These are phyloP conservation scores for Trametes sanguinea DNA, from an alignment of 768 basidiomycete genomes.

Conservation along the genomic window DNA sequence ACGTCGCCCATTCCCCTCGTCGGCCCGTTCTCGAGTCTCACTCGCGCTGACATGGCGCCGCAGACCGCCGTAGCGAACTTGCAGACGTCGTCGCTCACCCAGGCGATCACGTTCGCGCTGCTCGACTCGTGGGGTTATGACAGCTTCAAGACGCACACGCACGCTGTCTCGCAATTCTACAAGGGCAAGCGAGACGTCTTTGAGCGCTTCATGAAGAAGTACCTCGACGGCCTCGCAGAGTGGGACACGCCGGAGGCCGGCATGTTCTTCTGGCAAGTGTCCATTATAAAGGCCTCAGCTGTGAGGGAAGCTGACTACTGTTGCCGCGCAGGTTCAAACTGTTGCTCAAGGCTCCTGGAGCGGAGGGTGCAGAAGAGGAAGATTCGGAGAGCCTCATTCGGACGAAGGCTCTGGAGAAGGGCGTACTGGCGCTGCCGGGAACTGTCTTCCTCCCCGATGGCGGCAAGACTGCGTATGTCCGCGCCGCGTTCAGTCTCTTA, in stretches of 20 bases:
- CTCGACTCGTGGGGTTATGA: slow-evolving; percentile 77
- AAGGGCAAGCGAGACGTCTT: slow-evolving; percentile 75
- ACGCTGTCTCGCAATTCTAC: slow-evolving; percentile 71
- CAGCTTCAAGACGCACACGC: slow-evolving; percentile 72
- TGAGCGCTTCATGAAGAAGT: slow-evolving; percentile 69
- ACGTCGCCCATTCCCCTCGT: slow-evolving; percentile 37
- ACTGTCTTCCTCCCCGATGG: slow-evolving; percentile 80
- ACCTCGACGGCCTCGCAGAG: slow-evolving; percentile 76
- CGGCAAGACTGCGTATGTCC: slow-evolving; percentile 72
- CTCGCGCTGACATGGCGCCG: neutral
- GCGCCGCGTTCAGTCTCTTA: slow-evolving; percentile 80
- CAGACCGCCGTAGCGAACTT: slow-evolving; percentile 73
- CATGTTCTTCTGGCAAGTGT: slow-evolving; percentile 86
- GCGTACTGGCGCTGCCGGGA: slow-evolving; percentile 89
- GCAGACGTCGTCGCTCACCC: slow-evolving; percentile 66
- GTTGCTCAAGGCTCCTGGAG: slow-evolving; percentile 51
- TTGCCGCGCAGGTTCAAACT: slow-evolving; percentile 65
- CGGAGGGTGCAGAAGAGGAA: slow-evolving; percentile 24
- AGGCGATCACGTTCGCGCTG: slow-evolving; percentile 61
- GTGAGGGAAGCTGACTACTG: neutral
- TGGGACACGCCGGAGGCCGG: slow-evolving; percentile 75
- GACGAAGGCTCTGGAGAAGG: slow-evolving; percentile 74
- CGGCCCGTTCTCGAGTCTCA: neutral
- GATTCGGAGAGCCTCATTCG: slow-evolving; percentile 68
- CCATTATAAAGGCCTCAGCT: neutral